Base-by-base conservation (phyloP, 2,329 filamentous ascomycete species). In the Trichoderma pleuroti region DNA sequence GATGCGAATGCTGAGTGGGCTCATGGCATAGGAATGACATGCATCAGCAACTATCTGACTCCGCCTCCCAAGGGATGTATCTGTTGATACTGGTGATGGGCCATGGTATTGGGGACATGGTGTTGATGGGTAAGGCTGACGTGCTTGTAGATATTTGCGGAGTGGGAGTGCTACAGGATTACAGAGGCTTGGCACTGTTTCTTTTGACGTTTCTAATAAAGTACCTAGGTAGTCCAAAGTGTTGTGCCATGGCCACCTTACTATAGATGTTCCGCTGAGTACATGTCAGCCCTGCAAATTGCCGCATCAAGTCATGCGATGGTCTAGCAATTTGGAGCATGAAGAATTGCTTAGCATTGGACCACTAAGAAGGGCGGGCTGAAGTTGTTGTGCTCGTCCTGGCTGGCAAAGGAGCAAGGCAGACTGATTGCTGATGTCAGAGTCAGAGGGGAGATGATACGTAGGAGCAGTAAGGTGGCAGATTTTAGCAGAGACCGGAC, bases 11-110 rank as follows among this genome's bases (percentile, higher is more conserved):
- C 71, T 73, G 70, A 75, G 74, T 75, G 70, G 74, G 73, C 73
- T 72, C 70, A 75, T 72, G 71, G 74, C 74, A 68, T 71, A 76
- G 71, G 72, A 77, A 77, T 75, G 52, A 49, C 39, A 65, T 34
- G 68, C 59, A 56, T 61, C 39, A 26, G 65, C 66, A 18, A 36
- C 54, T 30, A 60, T 56, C 10, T 5, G 34, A 9, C 39, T 34
- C 57, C 61, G 16, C 28, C 32, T 49, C 28, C 12, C 30, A 49
- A 21, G 49, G 30, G 34, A 39, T 2, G 9, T 26, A 59, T 54
- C 3, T 56, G 10, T n/a, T 34, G 21, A 54, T 18, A 24, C 39
- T 52, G 57, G 42, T 52, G 57, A 32, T 68, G 9, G 28, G 39
- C 34, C 21, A n/a, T 21, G 21, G 16, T 6, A 49, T n/a, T 11